Percentiles rank a stretch among this genome's conserved stretches.
These are phyloP conservation scores for Lasiodiplodia sp. DNA, from an alignment of 2,329 filamentous ascomycete species.

Conservation along the genomic window DNA sequence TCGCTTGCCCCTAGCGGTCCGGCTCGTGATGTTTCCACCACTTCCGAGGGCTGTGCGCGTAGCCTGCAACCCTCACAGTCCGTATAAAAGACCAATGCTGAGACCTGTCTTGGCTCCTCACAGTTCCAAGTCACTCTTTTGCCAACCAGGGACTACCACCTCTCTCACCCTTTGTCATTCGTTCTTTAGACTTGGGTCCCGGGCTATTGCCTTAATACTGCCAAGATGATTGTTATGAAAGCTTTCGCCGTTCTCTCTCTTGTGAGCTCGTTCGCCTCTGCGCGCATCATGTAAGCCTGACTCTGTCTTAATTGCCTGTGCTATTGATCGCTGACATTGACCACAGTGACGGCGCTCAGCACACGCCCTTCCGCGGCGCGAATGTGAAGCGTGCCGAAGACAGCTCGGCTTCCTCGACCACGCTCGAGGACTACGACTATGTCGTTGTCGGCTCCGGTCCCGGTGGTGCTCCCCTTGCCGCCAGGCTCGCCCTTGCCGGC, in stretches of 20 bases:
- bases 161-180: slow-evolving; percentile 23
- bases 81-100: slow-evolving; percentile 13
- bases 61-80: neutral
- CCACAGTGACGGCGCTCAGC: slow-evolving; percentile 36
- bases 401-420: slow-evolving; percentile 30
- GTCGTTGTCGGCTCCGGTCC: slow-evolving; percentile 68
- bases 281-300: slow-evolving; percentile 34
- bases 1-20: slow-evolving; percentile 8
- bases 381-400: slow-evolving; percentile 36
- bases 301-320: neutral
- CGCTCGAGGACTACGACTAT: slow-evolving; percentile 61
- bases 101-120: slow-evolving; percentile 26
- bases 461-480: slow-evolving; percentile 65
- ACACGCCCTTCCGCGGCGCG: slow-evolving; percentile 33
- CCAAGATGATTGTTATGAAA: slow-evolving; percentile 31
- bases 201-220: slow-evolving; percentile 10
- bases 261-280: slow-evolving; percentile 28
- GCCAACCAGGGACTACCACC: neutral
- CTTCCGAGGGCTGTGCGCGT: neutral
- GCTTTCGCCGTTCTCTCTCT: slow-evolving; percentile 31
- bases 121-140: slow-evolving; percentile 28
- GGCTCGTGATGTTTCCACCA: slow-evolving; percentile 14
- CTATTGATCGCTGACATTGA: slow-evolving; percentile 7
- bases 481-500: slow-evolving; percentile 66
- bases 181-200: slow-evolving; percentile 18